phyloP scores from a whole-genome alignment of 768 basidiomycete species.

The Peribolospora kevripleyi region DNA sequence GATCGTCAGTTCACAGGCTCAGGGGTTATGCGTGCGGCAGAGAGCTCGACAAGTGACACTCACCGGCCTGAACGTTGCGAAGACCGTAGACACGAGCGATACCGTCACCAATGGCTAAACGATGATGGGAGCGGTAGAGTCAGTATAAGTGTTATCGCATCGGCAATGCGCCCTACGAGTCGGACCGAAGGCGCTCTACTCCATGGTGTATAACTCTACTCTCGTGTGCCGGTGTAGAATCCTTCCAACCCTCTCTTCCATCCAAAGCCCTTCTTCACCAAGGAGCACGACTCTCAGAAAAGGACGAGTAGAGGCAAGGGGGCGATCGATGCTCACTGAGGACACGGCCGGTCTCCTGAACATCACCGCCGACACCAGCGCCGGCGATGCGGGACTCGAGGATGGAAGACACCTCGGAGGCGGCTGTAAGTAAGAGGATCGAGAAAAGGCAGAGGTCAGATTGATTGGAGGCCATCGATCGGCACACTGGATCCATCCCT shows the following conservation, averaged over 20 bases:
- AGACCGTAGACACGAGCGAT: slow-evolving; percentile 95
- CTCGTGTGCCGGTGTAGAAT: not conserved
- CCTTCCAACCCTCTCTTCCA: not conserved
- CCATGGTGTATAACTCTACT: not conserved
- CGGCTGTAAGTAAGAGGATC: slow-evolving; percentile 32
- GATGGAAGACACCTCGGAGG: slow-evolving; percentile 97
- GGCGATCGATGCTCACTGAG: slow-evolving; percentile 41
- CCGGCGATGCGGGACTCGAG: slow-evolving; percentile 96
- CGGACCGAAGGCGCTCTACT: not conserved
- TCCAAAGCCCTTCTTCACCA: too few species aligned
- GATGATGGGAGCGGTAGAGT: slow-evolving; percentile 53
- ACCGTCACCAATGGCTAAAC: slow-evolving; percentile 91
- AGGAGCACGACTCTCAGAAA: too few species aligned
- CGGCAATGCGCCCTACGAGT: too few species aligned
- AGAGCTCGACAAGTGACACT: not conserved
- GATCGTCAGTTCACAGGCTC: not conserved
- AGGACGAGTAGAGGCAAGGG: too few species aligned
- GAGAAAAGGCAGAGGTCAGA: slow-evolving; percentile 4
- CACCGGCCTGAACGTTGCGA: slow-evolving; percentile 78
- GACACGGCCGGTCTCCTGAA: slow-evolving; percentile 97
- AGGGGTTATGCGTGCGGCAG: not conserved
- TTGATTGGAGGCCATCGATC: not conserved
- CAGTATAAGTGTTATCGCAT: too few species aligned
- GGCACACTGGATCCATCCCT: not conserved
- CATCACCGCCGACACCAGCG: slow-evolving; percentile 66